Percentiles rank a stretch among this genome's conserved stretches.
Conservation (phyloP, 257 asterid genomes). For the Echites panduratus region DNA sequence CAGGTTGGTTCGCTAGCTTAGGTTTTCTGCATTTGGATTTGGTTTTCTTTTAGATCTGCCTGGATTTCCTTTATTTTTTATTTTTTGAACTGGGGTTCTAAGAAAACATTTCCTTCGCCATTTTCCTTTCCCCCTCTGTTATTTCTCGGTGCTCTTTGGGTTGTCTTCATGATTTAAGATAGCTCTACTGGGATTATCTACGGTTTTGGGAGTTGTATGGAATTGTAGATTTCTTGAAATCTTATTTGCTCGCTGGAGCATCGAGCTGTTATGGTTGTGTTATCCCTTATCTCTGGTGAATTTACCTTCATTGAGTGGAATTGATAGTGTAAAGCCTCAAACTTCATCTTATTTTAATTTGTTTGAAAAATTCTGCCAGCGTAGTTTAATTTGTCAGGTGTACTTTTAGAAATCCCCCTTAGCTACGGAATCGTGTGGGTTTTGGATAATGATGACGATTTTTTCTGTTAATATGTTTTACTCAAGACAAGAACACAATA, state of each 20-base stretch:
- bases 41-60: not conserved
- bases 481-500: not conserved
- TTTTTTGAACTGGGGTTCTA: not conserved
- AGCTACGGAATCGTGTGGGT: not conserved
- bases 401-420: not conserved
- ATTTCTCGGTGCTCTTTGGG: not conserved
- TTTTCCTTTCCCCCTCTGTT: not conserved
- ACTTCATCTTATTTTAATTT: not conserved
- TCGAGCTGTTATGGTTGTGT: not conserved
- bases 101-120: not conserved
- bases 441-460: not conserved
- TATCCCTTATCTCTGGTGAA: not conserved
- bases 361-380: not conserved
- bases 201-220: not conserved
- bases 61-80: not conserved
- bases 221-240: not conserved
- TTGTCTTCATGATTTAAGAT: not conserved
- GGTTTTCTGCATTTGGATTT: not conserved
- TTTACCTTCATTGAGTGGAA: not conserved
- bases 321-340: not conserved
- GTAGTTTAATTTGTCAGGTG: no score
- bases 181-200: not conserved
- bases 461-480: not conserved
- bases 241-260: not conserved
- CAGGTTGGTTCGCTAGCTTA: slow-evolving; percentile 5